Evolutionary conservation across 2,329 filamentous ascomycete species (phyloP), one percentile per base, ranked within the genome.

Genomic region (Penicillium sp.): DNA sequence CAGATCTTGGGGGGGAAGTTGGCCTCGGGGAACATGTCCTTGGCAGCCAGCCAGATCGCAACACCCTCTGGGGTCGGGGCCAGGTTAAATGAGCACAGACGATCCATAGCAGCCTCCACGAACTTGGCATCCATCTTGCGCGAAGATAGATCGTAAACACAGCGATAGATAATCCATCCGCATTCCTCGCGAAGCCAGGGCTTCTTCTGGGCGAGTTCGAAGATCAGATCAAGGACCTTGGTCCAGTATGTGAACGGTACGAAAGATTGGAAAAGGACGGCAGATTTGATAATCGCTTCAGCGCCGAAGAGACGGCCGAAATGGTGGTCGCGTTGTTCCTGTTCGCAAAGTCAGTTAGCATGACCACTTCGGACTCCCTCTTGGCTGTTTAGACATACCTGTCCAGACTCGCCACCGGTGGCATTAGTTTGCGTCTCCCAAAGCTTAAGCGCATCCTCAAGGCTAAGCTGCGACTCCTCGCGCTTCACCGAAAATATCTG

Each of bases 111-210:
- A 24, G 76, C 71, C 61, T 84, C 78, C 1, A 81, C 81, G 48
- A 82, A 79, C 49, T 78, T 73, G 8, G 60, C 55, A 15, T 70
- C 57, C 18, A 68, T 65, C 25, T 72, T 63, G 27, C 70, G 64
- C 7, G 68, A 33, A 8, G 63, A 63, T 28, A 80, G 60, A 18
- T 84, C 82, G 28, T 79, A 78, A 32, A 93, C 69, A 12, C 86
- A 83, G 63, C 89, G 83, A 39, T 87, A 85, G 24, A 96, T 76
- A 42, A 93, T 82, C 78, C 85, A 89, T 28, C 88, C 89, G 62
- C 89, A 95, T 66, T 95, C 88, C 62, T 92, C 85, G 53, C 89
- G 82, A 57, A 97, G 78, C 92, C 91, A 96, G 28, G 88, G 82
- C 70, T 95, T 95, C 71, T 88, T 88, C 60, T 82, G 81, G 35